A percentile compares a stretch with the other conserved stretches of the same genome.
phyloP scores from a whole-genome alignment of 768 basidiomycete genomes.

The Russula vinacea region DNA sequence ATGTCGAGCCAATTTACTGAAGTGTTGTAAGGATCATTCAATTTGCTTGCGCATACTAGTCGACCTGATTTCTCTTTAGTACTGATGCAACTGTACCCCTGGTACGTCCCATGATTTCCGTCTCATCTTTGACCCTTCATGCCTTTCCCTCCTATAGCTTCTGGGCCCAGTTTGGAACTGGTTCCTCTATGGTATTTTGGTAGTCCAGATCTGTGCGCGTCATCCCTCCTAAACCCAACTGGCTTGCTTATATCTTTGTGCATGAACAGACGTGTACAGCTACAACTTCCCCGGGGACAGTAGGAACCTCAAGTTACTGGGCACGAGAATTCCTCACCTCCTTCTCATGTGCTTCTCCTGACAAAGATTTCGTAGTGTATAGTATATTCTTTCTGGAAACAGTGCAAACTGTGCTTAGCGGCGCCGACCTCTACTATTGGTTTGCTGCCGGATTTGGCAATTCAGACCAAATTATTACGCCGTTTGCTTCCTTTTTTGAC shows the following conservation, averaged over 20 bases:
- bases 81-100: conserved; percentile 12
- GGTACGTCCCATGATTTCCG: not conserved
- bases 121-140: not conserved
- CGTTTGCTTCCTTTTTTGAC: conserved; percentile 33
- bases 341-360: not conserved
- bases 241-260: not conserved
- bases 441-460: conserved; percentile 36
- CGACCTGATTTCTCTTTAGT: not conserved
- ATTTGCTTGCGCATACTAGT: not conserved
- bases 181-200: conserved; percentile 34
- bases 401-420: conserved; percentile 32
- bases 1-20: no score
- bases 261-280: conserved; percentile 14
- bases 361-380: conserved; percentile 30
- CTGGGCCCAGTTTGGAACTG: conserved; percentile 31
- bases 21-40: not conserved
- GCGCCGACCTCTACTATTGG: conserved; percentile 35
- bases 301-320: conserved; percentile 13
- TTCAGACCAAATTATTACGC: conserved; percentile 27
- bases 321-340: not conserved
- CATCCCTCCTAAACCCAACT: no score
- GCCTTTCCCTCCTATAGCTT: not conserved
- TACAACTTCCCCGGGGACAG: conserved; percentile 21
- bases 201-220: conserved; percentile 36
- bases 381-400: conserved; percentile 32